Evolutionary conservation across 2,329 filamentous ascomycete species (phyloP), one percentile per base, ranked within the genome.

Genomic region (Aspergillus fumigatus): DNA sequence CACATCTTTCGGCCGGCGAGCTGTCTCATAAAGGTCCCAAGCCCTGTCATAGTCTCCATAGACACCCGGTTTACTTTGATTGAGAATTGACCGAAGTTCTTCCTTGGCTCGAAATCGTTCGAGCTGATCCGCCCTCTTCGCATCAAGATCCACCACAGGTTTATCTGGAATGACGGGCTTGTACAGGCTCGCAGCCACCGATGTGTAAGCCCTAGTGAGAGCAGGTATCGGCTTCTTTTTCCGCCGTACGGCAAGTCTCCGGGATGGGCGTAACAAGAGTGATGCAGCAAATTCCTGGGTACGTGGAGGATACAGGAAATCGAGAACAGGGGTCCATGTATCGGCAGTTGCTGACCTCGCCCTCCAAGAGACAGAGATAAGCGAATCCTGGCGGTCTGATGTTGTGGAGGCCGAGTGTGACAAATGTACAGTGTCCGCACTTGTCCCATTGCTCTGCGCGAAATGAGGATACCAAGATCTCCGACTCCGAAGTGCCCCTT

Each of bases 11-110:
- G 70, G 71, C n/a, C 63, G 57, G 17, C 69, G 69, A 41, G 68
- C 68, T 19, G 62, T 60, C 26, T 63, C 54, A 62, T 75, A 80
- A 48, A 75, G 68, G 27, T 70, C 64, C 78, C 78, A 81, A 11
- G 70, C 75, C 62, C 73, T 69, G 53, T 78, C 74, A 52, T 69
- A 70, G 25, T 70, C 61, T 11, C 32, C 54, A 17, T 41, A 35
- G 14, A 35, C 6, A 17, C 32, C 32, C 5, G 32, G 48, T 4
- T 59, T 52, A 26, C 59, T 43, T 17, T 59, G 48, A 25, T 50
- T 50, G 45, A 69, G 35, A n/a, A 71, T 53, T 11, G 52, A 53
- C 6, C 38, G 14, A 6, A 71, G 63, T 11, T 61, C 48, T 38
- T 52, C 50, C 51, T 58, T 62, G 32, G 66, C 61, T 27, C 62